These are phyloP conservation scores for Aurantiochytrium sp. DNA, from an alignment of 108 stramenopile genomes.

Conservation along the genomic window DNA sequence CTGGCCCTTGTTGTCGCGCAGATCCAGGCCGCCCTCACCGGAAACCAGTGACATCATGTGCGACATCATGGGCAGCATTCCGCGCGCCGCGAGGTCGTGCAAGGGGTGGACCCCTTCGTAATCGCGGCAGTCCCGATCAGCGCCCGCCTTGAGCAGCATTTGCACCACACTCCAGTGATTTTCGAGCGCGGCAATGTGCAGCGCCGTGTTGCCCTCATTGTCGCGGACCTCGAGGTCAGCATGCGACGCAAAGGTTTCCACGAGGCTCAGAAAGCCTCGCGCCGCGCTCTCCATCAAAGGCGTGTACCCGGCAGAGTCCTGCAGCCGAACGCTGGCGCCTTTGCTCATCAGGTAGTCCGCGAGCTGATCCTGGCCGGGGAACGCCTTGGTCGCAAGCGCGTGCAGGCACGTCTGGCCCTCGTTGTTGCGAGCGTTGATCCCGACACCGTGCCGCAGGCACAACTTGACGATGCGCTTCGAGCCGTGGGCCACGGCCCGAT, in stretches of 20 bases:
- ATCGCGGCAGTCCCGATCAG: neutral
- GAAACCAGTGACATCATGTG: neutral
- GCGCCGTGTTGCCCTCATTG: neutral
- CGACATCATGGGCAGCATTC: neutral
- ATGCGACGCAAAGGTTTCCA: neutral
- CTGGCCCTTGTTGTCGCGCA: neutral
- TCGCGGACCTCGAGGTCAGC: neutral
- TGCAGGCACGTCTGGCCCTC: slow-evolving; percentile 1
- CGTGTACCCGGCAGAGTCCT: neutral
- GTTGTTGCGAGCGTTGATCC: neutral
- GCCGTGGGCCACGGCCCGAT: neutral
- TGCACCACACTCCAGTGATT: neutral
- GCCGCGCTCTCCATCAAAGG: neutral
- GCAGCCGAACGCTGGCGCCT: neutral
- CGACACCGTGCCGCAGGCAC: neutral
- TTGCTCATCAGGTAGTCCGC: slow-evolving; percentile 11
- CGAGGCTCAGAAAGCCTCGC: neutral
- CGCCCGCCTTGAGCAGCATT: neutral
- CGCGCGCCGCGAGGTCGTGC: neutral
- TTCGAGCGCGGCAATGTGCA: neutral
- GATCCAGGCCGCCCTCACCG: neutral
- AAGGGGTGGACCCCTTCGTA: neutral
- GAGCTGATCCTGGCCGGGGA: neutral
- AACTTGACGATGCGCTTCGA: slow-evolving; percentile 25
- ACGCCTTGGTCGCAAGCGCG: neutral